phyloP scores from a whole-genome alignment of 129 eudicot species.

The Logfia minima region DNA sequence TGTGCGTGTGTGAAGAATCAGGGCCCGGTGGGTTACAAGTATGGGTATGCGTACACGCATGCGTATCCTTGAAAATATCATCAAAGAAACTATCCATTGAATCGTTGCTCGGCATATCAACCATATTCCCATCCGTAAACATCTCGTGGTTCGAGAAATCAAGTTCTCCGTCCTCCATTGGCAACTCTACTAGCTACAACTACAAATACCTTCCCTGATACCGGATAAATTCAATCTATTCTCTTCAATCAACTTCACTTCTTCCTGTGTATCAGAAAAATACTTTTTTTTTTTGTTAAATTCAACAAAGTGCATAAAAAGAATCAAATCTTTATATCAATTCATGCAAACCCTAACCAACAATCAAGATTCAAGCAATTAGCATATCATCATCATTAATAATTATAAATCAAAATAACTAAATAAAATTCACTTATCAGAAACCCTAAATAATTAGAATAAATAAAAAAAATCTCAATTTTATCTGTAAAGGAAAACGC shows the following conservation, averaged over 20 bases:
- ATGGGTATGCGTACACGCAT: slow-evolving; percentile 91
- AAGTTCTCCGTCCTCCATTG: slow-evolving; percentile 88
- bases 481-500: not conserved
- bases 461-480: too few relatives aligned
- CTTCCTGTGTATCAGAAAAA: slow-evolving; percentile 11
- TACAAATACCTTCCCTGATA: not conserved
- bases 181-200: slow-evolving; percentile 8
- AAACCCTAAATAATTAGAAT: not conserved
- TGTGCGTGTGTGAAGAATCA: slow-evolving; percentile 82
- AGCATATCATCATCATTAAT: not conserved
- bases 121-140: slow-evolving; percentile 42
- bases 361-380: not conserved
- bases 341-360: not conserved
- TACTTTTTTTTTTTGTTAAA: not conserved
- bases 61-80: slow-evolving; percentile 71
- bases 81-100: slow-evolving; percentile 71
- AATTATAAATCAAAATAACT: not conserved
- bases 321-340: too few relatives aligned
- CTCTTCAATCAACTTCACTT: not conserved
- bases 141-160: slow-evolving; percentile 77
- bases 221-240: slow-evolving; percentile 2
- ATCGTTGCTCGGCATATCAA: slow-evolving; percentile 58
- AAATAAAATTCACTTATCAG: not conserved
- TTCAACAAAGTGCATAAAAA: not conserved
- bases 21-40: slow-evolving; percentile 97